A percentile compares a stretch with the other conserved stretches of the same genome.
Conservation (phyloP, 2,329 filamentous ascomycete genomes). For the Scytalidium lignicola region DNA sequence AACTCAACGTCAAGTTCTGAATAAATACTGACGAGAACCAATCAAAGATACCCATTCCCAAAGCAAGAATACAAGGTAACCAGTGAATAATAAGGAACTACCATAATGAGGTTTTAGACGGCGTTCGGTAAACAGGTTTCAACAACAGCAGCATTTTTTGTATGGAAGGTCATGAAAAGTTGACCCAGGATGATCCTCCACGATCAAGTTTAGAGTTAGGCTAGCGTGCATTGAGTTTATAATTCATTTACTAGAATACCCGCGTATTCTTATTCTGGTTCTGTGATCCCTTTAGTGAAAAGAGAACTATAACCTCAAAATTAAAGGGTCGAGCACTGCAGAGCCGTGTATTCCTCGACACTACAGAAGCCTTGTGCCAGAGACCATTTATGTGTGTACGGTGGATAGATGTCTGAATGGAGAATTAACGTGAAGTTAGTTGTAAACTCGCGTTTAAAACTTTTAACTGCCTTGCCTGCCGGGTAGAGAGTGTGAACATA, state of each 20-base stretch:
- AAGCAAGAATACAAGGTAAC: conserved; percentile 67
- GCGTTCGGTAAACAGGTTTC: conserved; percentile 49
- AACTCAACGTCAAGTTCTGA: neutral
- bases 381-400: too few relatives aligned
- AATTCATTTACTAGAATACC: neutral
- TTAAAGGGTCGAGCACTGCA: too few relatives aligned
- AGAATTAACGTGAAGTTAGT: too few relatives aligned
- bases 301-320: too few relatives aligned
- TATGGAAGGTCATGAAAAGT: conserved; percentile 18
- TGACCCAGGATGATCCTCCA: conserved; percentile 29
- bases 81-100: conserved; percentile 25
- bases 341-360: too few relatives aligned
- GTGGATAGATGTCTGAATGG: too few relatives aligned
- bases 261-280: neutral
- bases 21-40: conserved; percentile 1
- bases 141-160: conserved; percentile 41
- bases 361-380: too few relatives aligned
- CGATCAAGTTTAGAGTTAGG: conserved; percentile 27
- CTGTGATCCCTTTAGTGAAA: too few relatives aligned
- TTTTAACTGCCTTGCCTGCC: too few relatives aligned
- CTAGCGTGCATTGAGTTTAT: conserved; percentile 5
- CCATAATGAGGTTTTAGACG: conserved; percentile 33
- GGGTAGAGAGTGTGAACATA: too few relatives aligned
- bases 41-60: conserved; percentile 68
- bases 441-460: too few relatives aligned